Evolutionary conservation across 2,329 filamentous ascomycete genomes (phyloP).

Genomic region (Sclerotinia sclerotiorum): DNA sequence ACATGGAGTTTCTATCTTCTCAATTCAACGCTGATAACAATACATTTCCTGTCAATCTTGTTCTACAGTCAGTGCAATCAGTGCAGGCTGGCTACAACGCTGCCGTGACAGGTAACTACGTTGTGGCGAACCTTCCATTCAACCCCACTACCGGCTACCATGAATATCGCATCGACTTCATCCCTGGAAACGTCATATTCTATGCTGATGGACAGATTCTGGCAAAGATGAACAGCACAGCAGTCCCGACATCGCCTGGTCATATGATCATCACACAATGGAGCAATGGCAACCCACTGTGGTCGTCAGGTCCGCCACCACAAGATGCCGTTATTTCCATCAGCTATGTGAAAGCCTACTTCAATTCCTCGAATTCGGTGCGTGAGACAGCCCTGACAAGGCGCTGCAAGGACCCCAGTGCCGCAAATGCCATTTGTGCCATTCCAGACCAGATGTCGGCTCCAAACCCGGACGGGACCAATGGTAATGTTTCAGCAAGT

Average conservation of each 20-base stretch:
- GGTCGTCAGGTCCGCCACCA: constrained; percentile 69
- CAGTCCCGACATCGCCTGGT: constrained; percentile 60
- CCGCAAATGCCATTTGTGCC: constrained; percentile 47
- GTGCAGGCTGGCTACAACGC: constrained; percentile 62
- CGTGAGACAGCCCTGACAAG: constrained; percentile 43
- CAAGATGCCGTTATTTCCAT: constrained; percentile 63
- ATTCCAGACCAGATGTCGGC: constrained; percentile 50
- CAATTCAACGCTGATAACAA: constrained; percentile 55
- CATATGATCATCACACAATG: constrained; percentile 72
- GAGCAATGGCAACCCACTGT: constrained; percentile 72
- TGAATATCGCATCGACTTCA: constrained; percentile 79
- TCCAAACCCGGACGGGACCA: constrained; percentile 34
- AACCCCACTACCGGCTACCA: constrained; percentile 65
- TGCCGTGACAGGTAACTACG: constrained; percentile 56
- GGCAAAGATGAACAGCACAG: constrained; percentile 54
- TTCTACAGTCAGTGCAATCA: constrained; percentile 68
- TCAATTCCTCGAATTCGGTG: constrained; percentile 61
- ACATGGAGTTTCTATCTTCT: constrained; percentile 74
- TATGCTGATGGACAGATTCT: constrained; percentile 64
- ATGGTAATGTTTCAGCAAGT: constrained; percentile 38
- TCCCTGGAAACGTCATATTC: constrained; percentile 61
- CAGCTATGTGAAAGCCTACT: constrained; percentile 74
- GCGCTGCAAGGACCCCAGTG: constrained; percentile 46
- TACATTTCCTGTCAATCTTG: constrained; percentile 66
- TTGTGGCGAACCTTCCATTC: constrained; percentile 61